Conservation (phyloP, 345 rosid genomes). For the Pugionium dolabratum region DNA sequence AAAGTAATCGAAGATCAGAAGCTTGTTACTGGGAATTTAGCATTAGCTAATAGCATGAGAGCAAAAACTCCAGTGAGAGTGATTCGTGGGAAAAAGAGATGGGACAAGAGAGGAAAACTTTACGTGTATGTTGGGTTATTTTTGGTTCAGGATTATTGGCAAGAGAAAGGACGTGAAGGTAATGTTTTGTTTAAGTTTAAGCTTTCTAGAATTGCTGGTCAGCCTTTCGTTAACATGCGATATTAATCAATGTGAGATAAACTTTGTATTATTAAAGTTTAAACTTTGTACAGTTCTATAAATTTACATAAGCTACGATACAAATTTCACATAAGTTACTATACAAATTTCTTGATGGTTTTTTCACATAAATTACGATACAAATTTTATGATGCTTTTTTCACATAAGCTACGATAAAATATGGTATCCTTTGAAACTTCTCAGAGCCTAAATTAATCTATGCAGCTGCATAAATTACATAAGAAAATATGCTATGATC, state of each 20-base stretch:
- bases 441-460: no score
- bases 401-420: no score
- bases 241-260: not conserved
- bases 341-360: no score
- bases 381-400: no score
- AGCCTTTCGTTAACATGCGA: slow-evolving; percentile 34
- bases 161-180: slow-evolving; percentile 57
- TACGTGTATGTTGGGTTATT: slow-evolving; percentile 84
- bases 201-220: slow-evolving; percentile 58
- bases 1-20: slow-evolving; percentile 70
- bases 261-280: no score
- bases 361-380: no score
- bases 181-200: slow-evolving; percentile 64
- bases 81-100: slow-evolving; percentile 52
- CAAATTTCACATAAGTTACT: no score
- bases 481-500: no score
- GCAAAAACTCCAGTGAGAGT: slow-evolving; percentile 69
- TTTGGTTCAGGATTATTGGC: slow-evolving; percentile 58
- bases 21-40: slow-evolving; percentile 75
- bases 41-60: slow-evolving; percentile 55
- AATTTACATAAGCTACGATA: no score
- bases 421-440: no score
- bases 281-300: no score
- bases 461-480: no score
- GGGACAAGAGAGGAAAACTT: slow-evolving; percentile 37